A percentile compares a stretch with the other conserved stretches of the same genome.
phyloP scores from a whole-genome alignment of 75 land plant species.

The Cryptomeria japonica region DNA sequence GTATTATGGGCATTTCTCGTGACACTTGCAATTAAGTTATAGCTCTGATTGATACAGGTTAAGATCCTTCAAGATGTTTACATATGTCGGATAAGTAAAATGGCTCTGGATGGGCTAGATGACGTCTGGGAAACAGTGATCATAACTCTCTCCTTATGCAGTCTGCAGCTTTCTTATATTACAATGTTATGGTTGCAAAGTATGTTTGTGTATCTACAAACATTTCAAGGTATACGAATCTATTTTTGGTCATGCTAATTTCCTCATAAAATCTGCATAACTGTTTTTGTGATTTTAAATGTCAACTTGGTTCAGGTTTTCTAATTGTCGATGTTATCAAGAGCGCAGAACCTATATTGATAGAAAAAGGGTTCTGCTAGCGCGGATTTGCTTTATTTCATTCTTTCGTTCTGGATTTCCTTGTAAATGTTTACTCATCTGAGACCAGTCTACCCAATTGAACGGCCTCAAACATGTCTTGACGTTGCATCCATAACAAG shows the following conservation, averaged over 20 bases:
- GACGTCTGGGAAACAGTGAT: not conserved
- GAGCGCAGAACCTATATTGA: not conserved
- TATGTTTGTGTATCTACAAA: not conserved
- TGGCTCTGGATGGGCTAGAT: not conserved
- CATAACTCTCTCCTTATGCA: not conserved
- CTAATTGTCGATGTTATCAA: not conserved
- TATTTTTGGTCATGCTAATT: not conserved
- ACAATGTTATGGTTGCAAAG: not conserved
- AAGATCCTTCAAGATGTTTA: not conserved
- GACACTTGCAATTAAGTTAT: not conserved
- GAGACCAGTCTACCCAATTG: conserved; percentile 3
- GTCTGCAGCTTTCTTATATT: not conserved
- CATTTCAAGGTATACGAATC: not conserved
- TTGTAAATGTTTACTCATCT: not conserved
- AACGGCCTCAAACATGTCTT: not conserved
- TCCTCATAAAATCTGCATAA: not conserved
- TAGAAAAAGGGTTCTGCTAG: not conserved
- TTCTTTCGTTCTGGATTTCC: not conserved
- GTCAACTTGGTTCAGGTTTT: not conserved
- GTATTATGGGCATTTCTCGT: not conserved
- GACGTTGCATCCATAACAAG: too few relatives aligned
- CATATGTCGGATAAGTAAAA: not conserved
- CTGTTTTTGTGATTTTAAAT: not conserved
- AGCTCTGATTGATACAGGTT: not conserved
- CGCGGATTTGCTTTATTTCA: not conserved